Percentiles rank a stretch among this genome's conserved stretches.
Conservation (phyloP, 2,329 filamentous ascomycete genomes). For the Myriosclerotinia duriaeana region DNA sequence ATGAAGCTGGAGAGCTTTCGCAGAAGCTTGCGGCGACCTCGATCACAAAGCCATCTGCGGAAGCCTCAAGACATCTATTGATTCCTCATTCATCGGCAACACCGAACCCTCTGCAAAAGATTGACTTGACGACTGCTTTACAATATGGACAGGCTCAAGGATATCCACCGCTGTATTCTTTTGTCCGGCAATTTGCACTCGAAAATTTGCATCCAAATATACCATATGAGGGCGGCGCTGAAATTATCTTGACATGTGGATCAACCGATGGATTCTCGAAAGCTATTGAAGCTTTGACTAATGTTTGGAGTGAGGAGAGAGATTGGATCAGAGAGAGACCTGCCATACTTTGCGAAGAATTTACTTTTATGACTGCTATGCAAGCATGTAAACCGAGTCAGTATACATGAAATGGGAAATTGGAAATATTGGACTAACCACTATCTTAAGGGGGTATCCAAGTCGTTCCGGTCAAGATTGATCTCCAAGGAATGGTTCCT, state of each 20-base stretch:
- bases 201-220: slow-evolving; percentile 77
- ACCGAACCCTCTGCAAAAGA: slow-evolving; percentile 62
- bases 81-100: slow-evolving; percentile 68
- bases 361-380: slow-evolving; percentile 76
- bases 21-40: slow-evolving; percentile 42
- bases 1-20: slow-evolving; percentile 35
- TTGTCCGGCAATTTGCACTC: slow-evolving; percentile 74
- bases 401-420: background rate
- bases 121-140: slow-evolving; percentile 77
- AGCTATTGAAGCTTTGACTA: slow-evolving; percentile 69
- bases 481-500: slow-evolving; percentile 76
- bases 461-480: slow-evolving; percentile 71
- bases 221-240: slow-evolving; percentile 73
- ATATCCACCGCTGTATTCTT: slow-evolving; percentile 75
- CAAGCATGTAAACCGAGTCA: slow-evolving; percentile 57
- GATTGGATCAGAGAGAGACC: slow-evolving; percentile 69
- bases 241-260: slow-evolving; percentile 77
- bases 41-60: slow-evolving; percentile 32
- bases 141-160: slow-evolving; percentile 86
- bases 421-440: background rate
- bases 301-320: slow-evolving; percentile 70
- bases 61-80: slow-evolving; percentile 52
- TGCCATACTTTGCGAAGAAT: slow-evolving; percentile 77
- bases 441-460: slow-evolving; percentile 51
- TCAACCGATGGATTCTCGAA: slow-evolving; percentile 85